Evolutionary conservation across 2,329 filamentous ascomycete genomes (phyloP).

Genomic region (Trichoderma brevicompactum): DNA sequence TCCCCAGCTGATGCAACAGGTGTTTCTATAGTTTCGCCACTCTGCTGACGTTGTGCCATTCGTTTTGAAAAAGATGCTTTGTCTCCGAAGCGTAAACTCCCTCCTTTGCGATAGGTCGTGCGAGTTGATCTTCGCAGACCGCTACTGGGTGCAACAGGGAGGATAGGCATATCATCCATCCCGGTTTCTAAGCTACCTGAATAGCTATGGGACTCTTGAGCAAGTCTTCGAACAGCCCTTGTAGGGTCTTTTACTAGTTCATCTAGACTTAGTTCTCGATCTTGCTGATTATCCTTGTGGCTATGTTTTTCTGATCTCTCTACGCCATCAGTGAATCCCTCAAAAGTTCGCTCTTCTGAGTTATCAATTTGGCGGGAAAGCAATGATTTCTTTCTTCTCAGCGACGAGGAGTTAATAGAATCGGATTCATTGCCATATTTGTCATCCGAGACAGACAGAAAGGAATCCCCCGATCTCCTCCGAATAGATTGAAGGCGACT

Average conservation of each 20-base stretch:
- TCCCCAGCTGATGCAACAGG: conserved; percentile 46
- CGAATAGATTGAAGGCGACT: conserved; percentile 90
- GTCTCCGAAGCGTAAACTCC: conserved; percentile 81
- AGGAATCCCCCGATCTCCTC: conserved; percentile 75
- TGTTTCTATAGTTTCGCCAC: conserved; percentile 52
- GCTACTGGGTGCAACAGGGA: conserved; percentile 76
- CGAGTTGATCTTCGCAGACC: conserved; percentile 87
- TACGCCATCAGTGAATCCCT: conserved; percentile 80
- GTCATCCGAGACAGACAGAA: conserved; percentile 61
- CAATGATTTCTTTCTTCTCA: conserved; percentile 93
- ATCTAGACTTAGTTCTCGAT: conserved; percentile 72
- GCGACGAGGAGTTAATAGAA: conserved; percentile 47
- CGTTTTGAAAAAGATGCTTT: conserved; percentile 76
- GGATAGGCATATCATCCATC: conserved; percentile 79
- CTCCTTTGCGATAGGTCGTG: conserved; percentile 85
- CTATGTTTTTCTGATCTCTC: conserved; percentile 76
- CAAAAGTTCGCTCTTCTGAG: conserved; percentile 58
- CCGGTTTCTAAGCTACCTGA: conserved; percentile 48
- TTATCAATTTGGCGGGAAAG: conserved; percentile 88
- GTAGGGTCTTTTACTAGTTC: conserved; percentile 80
- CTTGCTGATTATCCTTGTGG: conserved; percentile 60
- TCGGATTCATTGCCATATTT: conserved; percentile 59
- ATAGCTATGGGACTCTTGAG: conserved; percentile 58
- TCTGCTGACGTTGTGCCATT: conserved; percentile 63
- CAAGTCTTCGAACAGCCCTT: conserved; percentile 70